A percentile compares a stretch with the other conserved stretches of the same genome.
phyloP scores from a whole-genome alignment of 1,139 yeast genomes.

The Lodderomyces orthopsilosis region DNA sequence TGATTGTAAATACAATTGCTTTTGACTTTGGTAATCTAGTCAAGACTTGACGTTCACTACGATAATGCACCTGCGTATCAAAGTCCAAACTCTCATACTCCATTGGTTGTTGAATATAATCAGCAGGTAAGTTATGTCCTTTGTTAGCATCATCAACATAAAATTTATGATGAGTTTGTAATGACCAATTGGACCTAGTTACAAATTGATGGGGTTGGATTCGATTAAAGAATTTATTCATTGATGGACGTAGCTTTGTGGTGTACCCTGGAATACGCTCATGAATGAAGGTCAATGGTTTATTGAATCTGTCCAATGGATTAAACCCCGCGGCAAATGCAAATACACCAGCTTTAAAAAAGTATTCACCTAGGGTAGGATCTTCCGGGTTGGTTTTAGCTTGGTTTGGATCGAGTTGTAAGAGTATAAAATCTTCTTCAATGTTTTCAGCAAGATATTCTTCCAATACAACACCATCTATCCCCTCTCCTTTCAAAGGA shows the following conservation, averaged over 20 bases:
- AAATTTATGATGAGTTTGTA: conserved; percentile 53
- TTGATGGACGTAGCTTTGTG: conserved; percentile 50
- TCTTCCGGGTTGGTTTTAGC: conserved; percentile 31
- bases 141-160: conserved; percentile 54
- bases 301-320: conserved; percentile 54
- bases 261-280: conserved; percentile 63
- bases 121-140: conserved; percentile 38
- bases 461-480: conserved; percentile 32
- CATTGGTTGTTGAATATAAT: conserved; percentile 27
- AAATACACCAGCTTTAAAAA: conserved; percentile 60
- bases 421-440: conserved; percentile 67
- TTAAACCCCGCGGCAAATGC: conserved; percentile 78
- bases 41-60: conserved; percentile 62
- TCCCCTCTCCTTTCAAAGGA: conserved; percentile 24
- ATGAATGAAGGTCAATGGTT: conserved; percentile 54
- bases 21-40: conserved; percentile 55
- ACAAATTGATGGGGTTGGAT: conserved; percentile 52
- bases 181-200: conserved; percentile 59
- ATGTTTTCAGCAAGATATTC: conserved; percentile 44
- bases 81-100: conserved; percentile 51
- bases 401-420: conserved; percentile 47
- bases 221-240: conserved; percentile 60
- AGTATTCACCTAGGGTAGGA: conserved; percentile 48
- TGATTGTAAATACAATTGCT: conserved; percentile 56
- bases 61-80: conserved; percentile 48